Conservation (phyloP, 495 filamentous ascomycete species). For the Aspergillus hancockii region DNA sequence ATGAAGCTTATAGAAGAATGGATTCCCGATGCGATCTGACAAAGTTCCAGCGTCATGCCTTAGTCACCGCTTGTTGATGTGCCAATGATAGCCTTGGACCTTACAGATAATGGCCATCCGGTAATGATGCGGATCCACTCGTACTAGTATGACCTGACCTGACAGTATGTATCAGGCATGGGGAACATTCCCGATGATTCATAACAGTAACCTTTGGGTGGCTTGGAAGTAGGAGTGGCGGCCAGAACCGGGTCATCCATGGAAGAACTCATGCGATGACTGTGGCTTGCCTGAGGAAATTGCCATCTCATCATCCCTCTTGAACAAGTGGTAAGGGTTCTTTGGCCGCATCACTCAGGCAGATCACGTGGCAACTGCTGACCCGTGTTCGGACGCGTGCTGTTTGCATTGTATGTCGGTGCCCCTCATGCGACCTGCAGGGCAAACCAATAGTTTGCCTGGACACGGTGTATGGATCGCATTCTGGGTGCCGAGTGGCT, state of each 20-base stretch:
- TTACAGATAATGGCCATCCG: conserved; percentile 22
- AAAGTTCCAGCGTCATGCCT: conserved; percentile 18
- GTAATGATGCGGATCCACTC: background rate
- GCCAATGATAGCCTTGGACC: conserved; percentile 16
- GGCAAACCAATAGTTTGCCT: conserved; percentile 10
- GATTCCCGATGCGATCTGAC: background rate
- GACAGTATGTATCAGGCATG: background rate
- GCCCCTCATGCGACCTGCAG: conserved; percentile 17
- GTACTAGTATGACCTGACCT: no score
- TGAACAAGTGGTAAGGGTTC: conserved; percentile 6
- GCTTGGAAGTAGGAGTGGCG: conserved; percentile 7
- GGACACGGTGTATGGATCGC: background rate
- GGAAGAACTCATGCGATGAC: background rate
- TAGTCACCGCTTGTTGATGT: conserved; percentile 15
- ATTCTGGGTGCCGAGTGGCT: conserved; percentile 2
- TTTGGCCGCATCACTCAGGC: conserved; percentile 11
- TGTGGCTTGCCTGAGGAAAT: background rate
- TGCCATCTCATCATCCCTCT: background rate
- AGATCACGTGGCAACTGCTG: conserved; percentile 7
- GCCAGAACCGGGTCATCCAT: conserved; percentile 10
- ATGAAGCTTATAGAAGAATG: background rate
- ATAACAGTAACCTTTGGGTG: background rate
- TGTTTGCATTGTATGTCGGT: conserved; percentile 16
- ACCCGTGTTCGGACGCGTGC: conserved; percentile 9
- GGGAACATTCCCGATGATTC: conserved; percentile 4